Evolutionary conservation across 2,329 filamentous ascomycete genomes (phyloP).

Genomic region (Diaporthe caulivora): DNA sequence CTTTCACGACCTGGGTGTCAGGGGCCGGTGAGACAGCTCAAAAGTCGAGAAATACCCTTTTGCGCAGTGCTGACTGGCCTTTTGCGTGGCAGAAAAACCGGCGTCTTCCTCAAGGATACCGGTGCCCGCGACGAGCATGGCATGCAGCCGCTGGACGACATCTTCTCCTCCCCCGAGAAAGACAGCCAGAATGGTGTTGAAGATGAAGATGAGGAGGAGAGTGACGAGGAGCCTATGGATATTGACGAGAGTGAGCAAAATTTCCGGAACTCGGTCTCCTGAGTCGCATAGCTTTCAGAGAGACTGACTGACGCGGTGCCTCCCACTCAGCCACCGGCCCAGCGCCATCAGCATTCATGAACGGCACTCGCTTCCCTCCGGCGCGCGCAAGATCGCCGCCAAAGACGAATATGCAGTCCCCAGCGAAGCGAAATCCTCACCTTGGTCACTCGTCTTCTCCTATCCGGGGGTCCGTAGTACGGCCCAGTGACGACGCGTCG

Average conservation of each 20-base stretch:
- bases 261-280: constrained; percentile 29
- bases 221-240: constrained; percentile 64
- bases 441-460: constrained; percentile 67
- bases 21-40: constrained; percentile 56
- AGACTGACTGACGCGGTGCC: constrained; percentile 8
- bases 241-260: constrained; percentile 53
- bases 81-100: constrained; percentile 80
- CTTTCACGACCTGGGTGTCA: constrained; percentile 62
- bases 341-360: constrained; percentile 66
- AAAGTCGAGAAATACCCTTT: not conserved
- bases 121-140: constrained; percentile 91
- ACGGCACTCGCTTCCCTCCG: constrained; percentile 60
- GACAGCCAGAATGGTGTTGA: constrained; percentile 48
- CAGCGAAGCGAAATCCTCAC: constrained; percentile 72
- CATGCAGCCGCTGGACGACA: constrained; percentile 86
- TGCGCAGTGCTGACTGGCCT: not conserved
- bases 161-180: constrained; percentile 90
- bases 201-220: constrained; percentile 48
- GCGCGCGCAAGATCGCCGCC: constrained; percentile 69
- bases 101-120: constrained; percentile 81
- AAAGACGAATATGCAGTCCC: constrained; percentile 72
- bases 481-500: constrained; percentile 44
- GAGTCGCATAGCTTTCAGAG: not conserved
- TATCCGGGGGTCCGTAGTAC: constrained; percentile 53
- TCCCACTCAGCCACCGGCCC: constrained; percentile 60